Percentiles rank a stretch among this genome's conserved stretches.
These are phyloP conservation scores for Epichloe typhina DNA, from an alignment of 2,329 filamentous ascomycete species.

Conservation along the genomic window DNA sequence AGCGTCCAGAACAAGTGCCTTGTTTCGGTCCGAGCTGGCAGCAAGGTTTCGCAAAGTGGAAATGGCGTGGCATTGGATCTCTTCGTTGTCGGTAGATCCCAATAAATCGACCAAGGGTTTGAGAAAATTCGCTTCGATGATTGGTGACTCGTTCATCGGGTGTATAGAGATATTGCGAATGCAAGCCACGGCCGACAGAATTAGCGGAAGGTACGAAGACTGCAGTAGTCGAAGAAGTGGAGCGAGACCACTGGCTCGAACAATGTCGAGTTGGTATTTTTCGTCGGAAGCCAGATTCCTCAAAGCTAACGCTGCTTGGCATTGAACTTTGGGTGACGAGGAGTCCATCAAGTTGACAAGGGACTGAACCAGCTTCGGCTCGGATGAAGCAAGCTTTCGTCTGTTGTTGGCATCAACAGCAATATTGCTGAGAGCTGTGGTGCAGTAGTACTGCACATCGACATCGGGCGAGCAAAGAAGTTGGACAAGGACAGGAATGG, in stretches of 20 bases:
- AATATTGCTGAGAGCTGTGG: conserved; percentile 95
- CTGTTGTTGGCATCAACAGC: conserved; percentile 87
- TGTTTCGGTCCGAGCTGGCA: conserved; percentile 94
- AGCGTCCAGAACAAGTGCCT: conserved; percentile 90
- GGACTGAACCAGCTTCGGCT: conserved; percentile 83
- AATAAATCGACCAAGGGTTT: conserved; percentile 87
- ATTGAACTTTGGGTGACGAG: conserved; percentile 93
- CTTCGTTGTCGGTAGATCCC: conserved; percentile 92
- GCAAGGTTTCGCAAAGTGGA: conserved; percentile 91
- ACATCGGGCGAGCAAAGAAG: conserved; percentile 86
- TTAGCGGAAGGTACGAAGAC: conserved; percentile 89
- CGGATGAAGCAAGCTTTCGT: conserved; percentile 79
- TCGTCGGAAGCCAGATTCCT: conserved; percentile 95
- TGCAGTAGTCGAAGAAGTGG: conserved; percentile 82
- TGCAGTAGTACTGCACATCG: conserved; percentile 99
- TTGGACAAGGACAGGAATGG: conserved; percentile 94
- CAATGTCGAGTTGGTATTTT: conserved; percentile 97
- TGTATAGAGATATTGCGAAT: conserved; percentile 99
- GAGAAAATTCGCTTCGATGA: conserved; percentile 93
- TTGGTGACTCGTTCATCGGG: conserved; percentile 92
- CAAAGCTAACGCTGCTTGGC: conserved; percentile 86
- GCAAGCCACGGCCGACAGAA: conserved; percentile 91
- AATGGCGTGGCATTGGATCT: conserved; percentile 97
- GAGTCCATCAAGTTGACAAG: conserved; percentile 96
- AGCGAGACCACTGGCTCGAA: conserved; percentile 71